A percentile compares a stretch with the other conserved stretches of the same genome.
These are phyloP conservation scores for Penicillium sp. DNA, from an alignment of 2,329 filamentous ascomycete genomes.

Conservation along the genomic window DNA sequence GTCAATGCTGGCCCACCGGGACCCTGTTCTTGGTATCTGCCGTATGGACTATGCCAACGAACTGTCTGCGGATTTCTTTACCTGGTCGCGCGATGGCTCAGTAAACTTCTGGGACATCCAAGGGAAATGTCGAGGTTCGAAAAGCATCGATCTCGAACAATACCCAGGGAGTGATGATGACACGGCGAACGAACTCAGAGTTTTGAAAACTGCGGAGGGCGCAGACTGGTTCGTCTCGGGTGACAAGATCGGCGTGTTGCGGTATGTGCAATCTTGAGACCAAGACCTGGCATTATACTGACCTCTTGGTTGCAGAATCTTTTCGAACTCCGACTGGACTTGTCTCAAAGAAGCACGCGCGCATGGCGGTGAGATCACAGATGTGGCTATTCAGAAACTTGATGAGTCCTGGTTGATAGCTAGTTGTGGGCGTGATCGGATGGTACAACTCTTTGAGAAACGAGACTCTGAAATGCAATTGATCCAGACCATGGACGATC, in stretches of 20 bases:
- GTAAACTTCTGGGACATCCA: conserved; percentile 78
- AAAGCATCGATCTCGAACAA: conserved; percentile 68
- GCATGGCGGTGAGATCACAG: conserved; percentile 79
- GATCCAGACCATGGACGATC: conserved; percentile 87
- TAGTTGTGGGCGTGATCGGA: conserved; percentile 82
- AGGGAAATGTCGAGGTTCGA: conserved; percentile 62
- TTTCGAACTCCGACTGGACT: conserved; percentile 52
- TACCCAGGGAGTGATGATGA: conserved; percentile 44
- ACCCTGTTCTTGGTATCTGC: conserved; percentile 66
- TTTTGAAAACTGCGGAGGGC: conserved; percentile 56
- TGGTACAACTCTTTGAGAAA: conserved; percentile 79
- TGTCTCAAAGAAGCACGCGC: conserved; percentile 73
- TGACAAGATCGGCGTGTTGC: conserved; percentile 79
- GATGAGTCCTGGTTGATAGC: conserved; percentile 65
- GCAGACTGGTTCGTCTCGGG: conserved; percentile 71
- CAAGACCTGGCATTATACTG: conserved; percentile 10
- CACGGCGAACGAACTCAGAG: conserved; percentile 54
- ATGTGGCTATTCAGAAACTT: conserved; percentile 68
- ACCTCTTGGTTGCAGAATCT: conserved; percentile 26
- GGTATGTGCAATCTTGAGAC: conserved; percentile 36
- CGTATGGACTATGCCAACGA: conserved; percentile 59
- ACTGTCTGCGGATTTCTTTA: conserved; percentile 71
- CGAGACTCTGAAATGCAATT: conserved; percentile 62
- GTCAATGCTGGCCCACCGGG: conserved; percentile 54
- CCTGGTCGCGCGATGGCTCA: conserved; percentile 78